phyloP scores from a whole-genome alignment of 805 yeast species.

The Isabelozyma pseudorhagii region DNA sequence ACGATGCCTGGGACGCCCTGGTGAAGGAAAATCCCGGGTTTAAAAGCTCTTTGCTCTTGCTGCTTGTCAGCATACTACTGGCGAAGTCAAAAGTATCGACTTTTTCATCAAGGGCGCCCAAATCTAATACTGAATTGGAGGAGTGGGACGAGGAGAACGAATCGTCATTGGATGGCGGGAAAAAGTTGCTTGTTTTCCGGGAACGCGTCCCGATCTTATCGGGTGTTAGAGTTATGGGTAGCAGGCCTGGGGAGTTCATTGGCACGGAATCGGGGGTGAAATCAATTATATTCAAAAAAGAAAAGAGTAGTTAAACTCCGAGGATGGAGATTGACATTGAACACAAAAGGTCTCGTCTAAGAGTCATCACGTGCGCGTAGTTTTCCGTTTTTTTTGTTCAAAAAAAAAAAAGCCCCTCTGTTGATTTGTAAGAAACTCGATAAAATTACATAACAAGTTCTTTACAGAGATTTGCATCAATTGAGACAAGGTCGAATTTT shows the following conservation, averaged over 20 bases:
- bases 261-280: background rate
- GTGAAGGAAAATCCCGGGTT: background rate
- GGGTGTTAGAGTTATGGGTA: background rate
- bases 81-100: background rate
- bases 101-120: background rate
- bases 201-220: background rate
- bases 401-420: background rate
- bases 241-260: background rate
- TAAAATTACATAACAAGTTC: conserved; percentile 8
- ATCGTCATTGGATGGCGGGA: conserved; percentile 1
- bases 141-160: background rate
- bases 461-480: background rate
- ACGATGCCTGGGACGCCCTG: background rate
- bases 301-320: background rate
- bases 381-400: too few relatives aligned
- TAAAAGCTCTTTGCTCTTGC: background rate
- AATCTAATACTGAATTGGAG: background rate
- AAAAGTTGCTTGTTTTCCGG: conserved; percentile 5
- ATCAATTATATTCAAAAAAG: too few relatives aligned
- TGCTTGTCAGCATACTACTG: background rate
- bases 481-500: background rate
- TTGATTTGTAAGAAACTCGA: conserved; percentile 13
- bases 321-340: background rate
- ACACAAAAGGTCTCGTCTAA: background rate
- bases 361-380: background rate